A percentile compares a stretch with the other conserved stretches of the same genome.
These are phyloP conservation scores for Globisporangium splendens DNA, from an alignment of 352 stramenopile genomes.

Conservation along the genomic window DNA sequence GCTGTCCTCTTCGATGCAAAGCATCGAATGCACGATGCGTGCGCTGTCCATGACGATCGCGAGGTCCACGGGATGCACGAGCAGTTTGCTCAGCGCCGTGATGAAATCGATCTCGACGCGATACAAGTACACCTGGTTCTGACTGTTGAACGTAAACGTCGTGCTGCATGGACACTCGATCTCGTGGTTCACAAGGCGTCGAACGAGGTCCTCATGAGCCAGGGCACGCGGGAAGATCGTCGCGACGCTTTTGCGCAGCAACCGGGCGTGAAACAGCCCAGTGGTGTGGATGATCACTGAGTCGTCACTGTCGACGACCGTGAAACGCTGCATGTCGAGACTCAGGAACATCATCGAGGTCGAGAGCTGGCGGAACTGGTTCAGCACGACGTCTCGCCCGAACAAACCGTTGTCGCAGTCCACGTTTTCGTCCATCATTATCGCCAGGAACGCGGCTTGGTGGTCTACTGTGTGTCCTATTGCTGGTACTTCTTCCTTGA, in stretches of 20 bases:
- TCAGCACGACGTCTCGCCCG: constrained; percentile 18
- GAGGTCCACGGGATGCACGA: too few relatives aligned
- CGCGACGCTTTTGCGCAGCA: constrained; percentile 20
- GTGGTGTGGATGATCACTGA: constrained; percentile 15
- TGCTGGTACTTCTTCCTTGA: too few relatives aligned
- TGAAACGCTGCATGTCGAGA: constrained; percentile 16
- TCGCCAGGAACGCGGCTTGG: too few relatives aligned
- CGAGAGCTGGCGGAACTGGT: constrained; percentile 22
- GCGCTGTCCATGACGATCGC: too few relatives aligned
- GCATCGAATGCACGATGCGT: too few relatives aligned
- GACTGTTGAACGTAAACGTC: constrained; percentile 17
- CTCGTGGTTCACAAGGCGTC: constrained; percentile 14
- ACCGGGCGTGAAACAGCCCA: constrained; percentile 12
- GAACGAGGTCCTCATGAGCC: constrained; percentile 11
- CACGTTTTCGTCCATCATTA: constrained; percentile 15
- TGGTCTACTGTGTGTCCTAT: too few relatives aligned
- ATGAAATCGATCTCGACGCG: too few relatives aligned
- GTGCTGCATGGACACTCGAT: constrained; percentile 5
- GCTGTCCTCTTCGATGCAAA: too few relatives aligned
- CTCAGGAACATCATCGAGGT: constrained; percentile 15
- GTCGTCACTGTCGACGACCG: constrained; percentile 13
- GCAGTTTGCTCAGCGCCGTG: too few relatives aligned
- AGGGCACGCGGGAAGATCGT: constrained; percentile 18
- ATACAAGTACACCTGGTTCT: constrained; percentile 1
- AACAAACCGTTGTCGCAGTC: constrained; percentile 14